These are phyloP conservation scores for Nepenthes mirabilis DNA, from an alignment of 148 eudicot genomes.

Conservation along the genomic window DNA sequence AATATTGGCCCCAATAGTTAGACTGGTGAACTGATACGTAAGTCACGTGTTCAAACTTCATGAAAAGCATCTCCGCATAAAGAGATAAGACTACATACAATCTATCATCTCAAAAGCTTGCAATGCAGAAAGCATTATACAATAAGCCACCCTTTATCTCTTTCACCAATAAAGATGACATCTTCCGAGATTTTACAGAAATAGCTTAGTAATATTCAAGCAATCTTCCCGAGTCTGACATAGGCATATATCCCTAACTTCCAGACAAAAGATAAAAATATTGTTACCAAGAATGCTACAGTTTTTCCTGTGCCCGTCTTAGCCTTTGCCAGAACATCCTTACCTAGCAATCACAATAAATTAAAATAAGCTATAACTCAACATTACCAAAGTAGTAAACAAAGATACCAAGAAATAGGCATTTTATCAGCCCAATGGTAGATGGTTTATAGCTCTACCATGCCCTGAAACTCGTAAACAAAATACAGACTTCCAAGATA, in stretches of 20 bases:
- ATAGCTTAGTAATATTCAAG: neutral
- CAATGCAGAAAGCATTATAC: neutral
- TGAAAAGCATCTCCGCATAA: neutral
- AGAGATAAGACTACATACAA: neutral
- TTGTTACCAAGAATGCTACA: slow-evolving; percentile 90
- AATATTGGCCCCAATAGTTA: too few species aligned
- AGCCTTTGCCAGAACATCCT: slow-evolving; percentile 98
- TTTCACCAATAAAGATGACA: neutral
- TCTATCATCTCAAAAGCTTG: neutral
- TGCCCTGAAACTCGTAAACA: too few species aligned
- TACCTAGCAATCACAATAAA: slow-evolving; percentile 32
- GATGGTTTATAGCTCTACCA: too few species aligned
- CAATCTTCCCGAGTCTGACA: neutral
- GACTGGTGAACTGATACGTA: too few species aligned
- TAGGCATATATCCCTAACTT: neutral
- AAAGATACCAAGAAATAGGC: neutral
- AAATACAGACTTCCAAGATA: too few species aligned
- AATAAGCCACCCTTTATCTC: neutral
- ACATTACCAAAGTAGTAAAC: neutral
- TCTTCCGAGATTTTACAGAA: neutral
- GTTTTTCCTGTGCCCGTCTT: slow-evolving; percentile 99
- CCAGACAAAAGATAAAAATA: neutral
- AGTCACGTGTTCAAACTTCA: too few species aligned
- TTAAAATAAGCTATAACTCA: slow-evolving; percentile 3
- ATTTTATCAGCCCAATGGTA: neutral